Evolutionary conservation across 805 yeast genomes (phyloP), one percentile per base, ranked within the genome.

Genomic region (Starmerella roubikii): DNA sequence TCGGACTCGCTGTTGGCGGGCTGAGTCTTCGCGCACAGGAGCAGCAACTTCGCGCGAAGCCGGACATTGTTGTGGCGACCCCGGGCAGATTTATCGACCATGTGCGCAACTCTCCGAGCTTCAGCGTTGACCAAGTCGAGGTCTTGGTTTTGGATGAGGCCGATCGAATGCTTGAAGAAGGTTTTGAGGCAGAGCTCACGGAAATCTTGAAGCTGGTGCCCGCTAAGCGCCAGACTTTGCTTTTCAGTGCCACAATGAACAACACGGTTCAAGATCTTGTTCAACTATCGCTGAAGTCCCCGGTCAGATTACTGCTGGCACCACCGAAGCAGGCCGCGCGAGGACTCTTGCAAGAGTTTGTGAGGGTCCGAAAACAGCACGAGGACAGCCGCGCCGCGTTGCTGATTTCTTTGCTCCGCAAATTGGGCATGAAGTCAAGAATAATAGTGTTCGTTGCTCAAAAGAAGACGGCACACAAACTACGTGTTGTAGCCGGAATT

Each of bases 81-180:
- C 99, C 99, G 2, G 99, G 99, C 72, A 73, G 99, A 66, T 78
- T 91, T 50, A 91, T 91, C 54, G 99, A 91, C 61, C 99, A 91
- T 62, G 74, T 91, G 40, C 70, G 97, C 56, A 91, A 91, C 64
- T 86, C 97, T 6, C 84, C 95, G 7, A 78, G 91, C 37, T 91
- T 91, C 58, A 74, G 76, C 35, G 93, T 85, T 34, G 97, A 91
- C 50, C 69, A 76, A 25, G 91, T 91, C 35, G 98, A 91, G 64
- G 81, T 91, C 38, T 66, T 91, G 52, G 93, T 91, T 23, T 70
- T 91, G 50, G 98, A 91, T 66, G 98, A 91, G 66, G 98, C 98
- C 44, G 98, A 91, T 69, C 76, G 98, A 66, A 91, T 91, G 97
- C 70, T 91, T 51, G 99, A 91, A 58, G 99, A 91, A 62, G 99